phyloP scores from a whole-genome alignment of 2,329 filamentous ascomycete genomes.

The Emericellopsis cladophorae region DNA sequence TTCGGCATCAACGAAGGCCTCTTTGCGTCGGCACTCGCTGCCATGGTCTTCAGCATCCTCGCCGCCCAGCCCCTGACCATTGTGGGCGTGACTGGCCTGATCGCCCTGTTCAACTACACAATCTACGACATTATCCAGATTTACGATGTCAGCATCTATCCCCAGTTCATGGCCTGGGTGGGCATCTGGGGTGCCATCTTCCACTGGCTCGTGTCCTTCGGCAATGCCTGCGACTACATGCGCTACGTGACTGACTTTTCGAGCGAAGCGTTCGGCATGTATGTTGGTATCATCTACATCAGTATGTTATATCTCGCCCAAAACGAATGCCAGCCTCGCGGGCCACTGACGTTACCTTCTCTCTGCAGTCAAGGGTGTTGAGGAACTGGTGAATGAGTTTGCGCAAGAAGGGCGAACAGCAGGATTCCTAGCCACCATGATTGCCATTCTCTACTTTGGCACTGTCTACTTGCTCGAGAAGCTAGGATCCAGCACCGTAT shows the following conservation, averaged over 20 bases:
- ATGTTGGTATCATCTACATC: slow-evolving; percentile 44
- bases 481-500: slow-evolving; percentile 29
- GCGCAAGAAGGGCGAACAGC: slow-evolving; percentile 17
- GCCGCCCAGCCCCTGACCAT: slow-evolving; percentile 41
- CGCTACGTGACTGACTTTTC: slow-evolving; percentile 45
- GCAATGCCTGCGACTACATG: slow-evolving; percentile 44
- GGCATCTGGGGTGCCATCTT: slow-evolving; percentile 44
- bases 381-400: slow-evolving; percentile 40
- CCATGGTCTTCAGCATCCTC: slow-evolving; percentile 38
- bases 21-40: slow-evolving; percentile 40
- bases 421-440: slow-evolving; percentile 27
- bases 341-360: slow-evolving; percentile 1
- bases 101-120: slow-evolving; percentile 44
- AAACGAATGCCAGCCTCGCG: too few relatives aligned
- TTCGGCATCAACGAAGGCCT: slow-evolving; percentile 44
- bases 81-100: slow-evolving; percentile 42
- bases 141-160: slow-evolving; percentile 35
- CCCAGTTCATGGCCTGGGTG: slow-evolving; percentile 41
- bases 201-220: slow-evolving; percentile 40
- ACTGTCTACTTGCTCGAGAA: slow-evolving; percentile 36
- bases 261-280: slow-evolving; percentile 37
- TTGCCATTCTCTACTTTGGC: slow-evolving; percentile 26
- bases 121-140: slow-evolving; percentile 41
- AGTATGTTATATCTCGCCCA: slow-evolving; percentile 14
- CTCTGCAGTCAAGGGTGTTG: slow-evolving; percentile 36